Evolutionary conservation across 805 yeast genomes (phyloP).

Genomic region (Candida maris): DNA sequence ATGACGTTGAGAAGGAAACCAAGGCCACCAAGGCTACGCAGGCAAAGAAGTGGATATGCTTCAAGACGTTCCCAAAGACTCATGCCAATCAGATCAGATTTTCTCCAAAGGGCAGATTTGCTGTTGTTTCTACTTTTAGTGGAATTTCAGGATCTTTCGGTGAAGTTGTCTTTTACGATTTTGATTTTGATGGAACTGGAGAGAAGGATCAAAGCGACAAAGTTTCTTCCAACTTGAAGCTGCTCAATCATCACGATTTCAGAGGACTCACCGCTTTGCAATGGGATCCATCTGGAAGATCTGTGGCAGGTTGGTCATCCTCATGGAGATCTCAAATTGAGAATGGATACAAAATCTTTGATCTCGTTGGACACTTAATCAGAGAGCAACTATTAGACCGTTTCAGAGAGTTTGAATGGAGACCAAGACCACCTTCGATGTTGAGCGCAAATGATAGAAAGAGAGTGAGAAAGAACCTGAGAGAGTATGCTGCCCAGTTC

Average conservation of each 20-base stretch:
- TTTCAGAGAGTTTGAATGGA: slow-evolving; percentile 90
- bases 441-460: slow-evolving; percentile 77
- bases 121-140: slow-evolving; percentile 45
- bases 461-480: slow-evolving; percentile 85
- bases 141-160: slow-evolving; percentile 39
- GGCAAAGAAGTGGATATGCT: slow-evolving; percentile 40
- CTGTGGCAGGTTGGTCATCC: slow-evolving; percentile 83
- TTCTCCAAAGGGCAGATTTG: slow-evolving; percentile 93
- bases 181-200: slow-evolving; percentile 70
- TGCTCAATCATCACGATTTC: slow-evolving; percentile 60
- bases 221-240: slow-evolving; percentile 55
- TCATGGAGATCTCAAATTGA: slow-evolving; percentile 79
- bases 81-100: slow-evolving; percentile 72
- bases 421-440: slow-evolving; percentile 89
- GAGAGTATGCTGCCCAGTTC: slow-evolving; percentile 86
- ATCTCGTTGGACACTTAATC: slow-evolving; percentile 72
- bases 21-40: slow-evolving; percentile 34
- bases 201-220: slow-evolving; percentile 41
- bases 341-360: slow-evolving; percentile 87
- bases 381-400: slow-evolving; percentile 77
- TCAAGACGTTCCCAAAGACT: slow-evolving; percentile 57
- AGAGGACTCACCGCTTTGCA: slow-evolving; percentile 76
- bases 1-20: slow-evolving; percentile 63
- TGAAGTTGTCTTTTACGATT: slow-evolving; percentile 81
- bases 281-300: slow-evolving; percentile 98